Percentiles rank a stretch among this genome's conserved stretches.
These are phyloP conservation scores for Ganoderma boninense DNA, from an alignment of 1,284 basidiomycete genomes.

Conservation along the genomic window DNA sequence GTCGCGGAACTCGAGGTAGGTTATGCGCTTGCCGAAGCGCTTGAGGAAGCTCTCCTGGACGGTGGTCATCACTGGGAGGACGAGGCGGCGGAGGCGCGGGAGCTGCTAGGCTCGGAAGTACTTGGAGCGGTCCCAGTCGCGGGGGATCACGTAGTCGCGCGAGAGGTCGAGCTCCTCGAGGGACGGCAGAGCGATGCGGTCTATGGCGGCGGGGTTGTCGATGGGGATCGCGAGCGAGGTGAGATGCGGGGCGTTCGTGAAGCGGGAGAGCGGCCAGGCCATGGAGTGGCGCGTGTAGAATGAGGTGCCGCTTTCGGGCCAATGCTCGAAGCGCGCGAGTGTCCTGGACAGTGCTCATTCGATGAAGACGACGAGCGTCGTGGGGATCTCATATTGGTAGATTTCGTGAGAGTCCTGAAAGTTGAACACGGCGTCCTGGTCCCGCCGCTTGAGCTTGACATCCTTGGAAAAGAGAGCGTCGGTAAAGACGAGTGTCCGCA, in stretches of 20 bases:
- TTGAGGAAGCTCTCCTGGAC: slow-evolving; percentile 15
- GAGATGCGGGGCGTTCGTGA: slow-evolving; percentile 7
- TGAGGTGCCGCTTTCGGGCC: slow-evolving; percentile 13
- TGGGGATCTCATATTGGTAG: slow-evolving; percentile 6
- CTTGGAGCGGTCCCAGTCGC: slow-evolving; percentile 1
- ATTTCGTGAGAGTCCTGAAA: not conserved
- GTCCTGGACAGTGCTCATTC: not conserved
- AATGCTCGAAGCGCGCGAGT: slow-evolving; percentile 23
- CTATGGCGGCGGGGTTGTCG: slow-evolving; percentile 13
- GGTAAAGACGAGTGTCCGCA: slow-evolving; percentile 20
- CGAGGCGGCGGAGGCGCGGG: slow-evolving; percentile 17
- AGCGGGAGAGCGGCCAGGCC: slow-evolving; percentile 10
- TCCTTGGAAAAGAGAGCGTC: slow-evolving; percentile 20
- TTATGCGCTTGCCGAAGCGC: slow-evolving; percentile 11
- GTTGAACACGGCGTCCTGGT: not conserved
- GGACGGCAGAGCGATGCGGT: slow-evolving; percentile 3
- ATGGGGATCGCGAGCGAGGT: slow-evolving; percentile 20
- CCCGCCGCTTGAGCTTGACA: not conserved
- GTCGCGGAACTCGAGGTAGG: slow-evolving; percentile 27
- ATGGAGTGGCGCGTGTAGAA: slow-evolving; percentile 4
- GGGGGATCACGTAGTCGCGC: slow-evolving; percentile 12
- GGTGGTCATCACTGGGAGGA: slow-evolving; percentile 19
- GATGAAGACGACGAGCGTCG: slow-evolving; percentile 1
- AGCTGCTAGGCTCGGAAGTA: slow-evolving; percentile 18
- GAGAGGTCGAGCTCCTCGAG: slow-evolving; percentile 25